Evolutionary conservation across 2,329 filamentous ascomycete species (phyloP).

Genomic region (Penicillium sp.): DNA sequence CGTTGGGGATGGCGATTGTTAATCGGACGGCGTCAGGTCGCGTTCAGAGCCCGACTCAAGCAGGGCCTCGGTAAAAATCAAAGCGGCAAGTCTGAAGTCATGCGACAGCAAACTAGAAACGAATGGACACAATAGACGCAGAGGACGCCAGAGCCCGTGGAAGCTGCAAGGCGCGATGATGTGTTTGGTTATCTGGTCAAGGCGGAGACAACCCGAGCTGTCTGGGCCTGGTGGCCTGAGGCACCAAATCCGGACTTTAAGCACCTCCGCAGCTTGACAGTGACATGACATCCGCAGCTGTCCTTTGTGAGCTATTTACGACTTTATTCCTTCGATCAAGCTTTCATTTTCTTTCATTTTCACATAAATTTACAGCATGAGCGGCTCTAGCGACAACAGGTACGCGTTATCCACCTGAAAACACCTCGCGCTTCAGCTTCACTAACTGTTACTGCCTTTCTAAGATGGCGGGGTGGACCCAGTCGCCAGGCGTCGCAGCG

Average conservation of each 20-base stretch:
- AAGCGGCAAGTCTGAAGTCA: neutral
- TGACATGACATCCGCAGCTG: conserved; percentile 19
- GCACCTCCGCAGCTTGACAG: conserved; percentile 5
- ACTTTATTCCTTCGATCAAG: neutral
- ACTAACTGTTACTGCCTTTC: conserved; percentile 13
- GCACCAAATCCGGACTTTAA: conserved; percentile 16
- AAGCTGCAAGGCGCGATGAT: conserved; percentile 1
- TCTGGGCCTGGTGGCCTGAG: conserved; percentile 14
- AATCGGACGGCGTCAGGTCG: conserved; percentile 21
- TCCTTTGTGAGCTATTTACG: conserved; percentile 13
- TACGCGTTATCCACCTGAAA: conserved; percentile 18
- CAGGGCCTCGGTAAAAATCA: neutral
- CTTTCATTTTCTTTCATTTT: neutral
- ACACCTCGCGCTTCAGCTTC: neutral
- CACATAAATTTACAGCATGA: conserved; percentile 29
- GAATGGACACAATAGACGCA: neutral
- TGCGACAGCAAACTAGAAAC: neutral
- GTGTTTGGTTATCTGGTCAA: conserved; percentile 21
- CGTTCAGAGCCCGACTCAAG: conserved; percentile 13
- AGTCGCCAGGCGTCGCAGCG: conserved; percentile 39
- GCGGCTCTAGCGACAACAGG: conserved; percentile 38
- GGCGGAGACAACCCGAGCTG: conserved; percentile 19
- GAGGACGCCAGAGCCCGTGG: conserved; percentile 2
- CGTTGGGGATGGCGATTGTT: conserved; percentile 14
- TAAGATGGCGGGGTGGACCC: conserved; percentile 42